These are phyloP conservation scores for Colletotrichum graminicola DNA, from an alignment of 2,329 filamentous ascomycete genomes.

Conservation along the genomic window DNA sequence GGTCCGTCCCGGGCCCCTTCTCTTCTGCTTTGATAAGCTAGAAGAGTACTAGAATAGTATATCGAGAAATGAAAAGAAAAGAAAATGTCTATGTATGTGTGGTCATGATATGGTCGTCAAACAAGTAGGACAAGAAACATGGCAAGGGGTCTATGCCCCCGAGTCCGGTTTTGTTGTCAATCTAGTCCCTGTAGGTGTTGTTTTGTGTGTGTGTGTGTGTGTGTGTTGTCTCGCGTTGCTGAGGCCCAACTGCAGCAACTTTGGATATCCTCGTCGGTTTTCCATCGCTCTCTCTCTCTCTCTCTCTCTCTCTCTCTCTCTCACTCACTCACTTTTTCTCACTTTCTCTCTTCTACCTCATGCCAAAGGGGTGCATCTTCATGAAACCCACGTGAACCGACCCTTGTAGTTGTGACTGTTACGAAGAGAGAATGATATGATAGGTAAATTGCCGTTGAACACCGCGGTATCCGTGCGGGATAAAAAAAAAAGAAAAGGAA, in stretches of 20 bases:
- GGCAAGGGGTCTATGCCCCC: background rate
- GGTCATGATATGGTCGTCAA: conserved; percentile 35
- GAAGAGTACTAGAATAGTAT: background rate
- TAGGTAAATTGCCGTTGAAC: conserved; percentile 14
- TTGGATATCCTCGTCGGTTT: background rate
- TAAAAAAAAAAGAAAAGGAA: background rate
- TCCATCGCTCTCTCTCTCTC: background rate
- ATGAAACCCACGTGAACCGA: background rate
- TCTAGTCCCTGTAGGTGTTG: conserved; percentile 22
- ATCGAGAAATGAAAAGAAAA: background rate
- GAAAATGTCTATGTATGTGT: conserved; percentile 30
- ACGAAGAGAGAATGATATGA: background rate
- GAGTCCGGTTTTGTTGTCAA: conserved; percentile 16
- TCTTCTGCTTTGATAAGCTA: background rate
- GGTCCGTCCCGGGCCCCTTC: background rate
- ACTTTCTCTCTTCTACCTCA: background rate
- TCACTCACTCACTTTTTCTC: too few relatives aligned
- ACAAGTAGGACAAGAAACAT: background rate
- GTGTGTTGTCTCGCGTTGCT: too few relatives aligned
- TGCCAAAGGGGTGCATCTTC: conserved; percentile 3
- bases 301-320: too few relatives aligned
- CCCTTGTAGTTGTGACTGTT: background rate
- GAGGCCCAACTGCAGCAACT: conserved; percentile 28
- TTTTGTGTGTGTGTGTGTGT: background rate
- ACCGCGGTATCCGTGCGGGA: background rate